phyloP scores from a whole-genome alignment of 1,284 basidiomycete genomes.

The Uromyces viciae-fabae region DNA sequence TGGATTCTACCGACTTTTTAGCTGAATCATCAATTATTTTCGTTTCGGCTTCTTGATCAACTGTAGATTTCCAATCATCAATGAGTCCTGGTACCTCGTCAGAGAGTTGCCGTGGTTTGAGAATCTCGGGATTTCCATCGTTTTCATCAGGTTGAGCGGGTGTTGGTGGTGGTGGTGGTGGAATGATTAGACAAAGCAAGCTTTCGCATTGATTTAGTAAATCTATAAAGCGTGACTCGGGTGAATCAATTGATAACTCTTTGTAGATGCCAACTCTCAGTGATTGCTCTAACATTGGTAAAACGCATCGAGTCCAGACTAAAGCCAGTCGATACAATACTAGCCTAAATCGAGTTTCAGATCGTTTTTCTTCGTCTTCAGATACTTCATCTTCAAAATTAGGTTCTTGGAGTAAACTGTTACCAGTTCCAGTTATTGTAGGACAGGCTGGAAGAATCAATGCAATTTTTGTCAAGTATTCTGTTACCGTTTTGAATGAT shows the following conservation, averaged over 20 bases:
- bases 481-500: neutral
- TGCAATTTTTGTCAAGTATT: neutral
- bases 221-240: neutral
- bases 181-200: neutral
- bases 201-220: neutral
- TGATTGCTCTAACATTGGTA: slow-evolving; percentile 18
- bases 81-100: no score
- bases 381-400: neutral
- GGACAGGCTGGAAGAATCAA: neutral
- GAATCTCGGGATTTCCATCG: no score
- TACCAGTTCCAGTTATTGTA: no score
- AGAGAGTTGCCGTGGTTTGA: no score
- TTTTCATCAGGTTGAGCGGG: no score
- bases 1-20: no score
- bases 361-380: slow-evolving; percentile 1
- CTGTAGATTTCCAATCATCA: no score
- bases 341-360: neutral
- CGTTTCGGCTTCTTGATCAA: no score
- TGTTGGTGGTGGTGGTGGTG: neutral
- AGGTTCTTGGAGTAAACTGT: neutral
- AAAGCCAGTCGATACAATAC: slow-evolving; percentile 2
- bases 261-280: slow-evolving; percentile 25
- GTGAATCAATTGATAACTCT: neutral
- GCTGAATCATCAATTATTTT: no score
- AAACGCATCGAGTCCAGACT: slow-evolving; percentile 1